Percentiles rank a stretch among this genome's conserved stretches.
These are phyloP conservation scores for Colletotrichum tofieldiae DNA, from an alignment of 2,329 filamentous ascomycete genomes.

Conservation along the genomic window DNA sequence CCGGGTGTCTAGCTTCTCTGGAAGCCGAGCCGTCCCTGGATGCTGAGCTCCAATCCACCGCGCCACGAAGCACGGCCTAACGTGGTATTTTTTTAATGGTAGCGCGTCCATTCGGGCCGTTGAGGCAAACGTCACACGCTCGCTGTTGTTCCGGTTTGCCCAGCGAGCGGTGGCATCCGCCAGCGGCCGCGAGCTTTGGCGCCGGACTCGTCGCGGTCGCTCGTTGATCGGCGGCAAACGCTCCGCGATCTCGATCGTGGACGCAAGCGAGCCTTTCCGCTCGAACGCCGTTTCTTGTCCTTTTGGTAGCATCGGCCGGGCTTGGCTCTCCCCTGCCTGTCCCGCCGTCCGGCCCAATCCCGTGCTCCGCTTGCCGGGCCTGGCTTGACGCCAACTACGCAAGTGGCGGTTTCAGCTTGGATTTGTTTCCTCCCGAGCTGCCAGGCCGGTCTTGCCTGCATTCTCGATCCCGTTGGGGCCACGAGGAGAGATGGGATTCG, in stretches of 20 bases:
- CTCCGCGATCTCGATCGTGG: slow-evolving; percentile 7
- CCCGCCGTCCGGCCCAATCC: neutral
- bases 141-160: neutral
- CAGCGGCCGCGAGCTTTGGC: neutral
- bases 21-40: neutral
- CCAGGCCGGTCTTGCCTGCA: neutral
- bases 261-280: slow-evolving; percentile 7
- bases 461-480: neutral
- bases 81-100: neutral
- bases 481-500: neutral
- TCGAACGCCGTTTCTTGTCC: neutral
- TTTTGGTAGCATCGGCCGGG: too few relatives aligned
- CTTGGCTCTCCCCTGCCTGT: neutral
- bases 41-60: neutral
- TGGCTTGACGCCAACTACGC: slow-evolving; percentile 30
- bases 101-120: neutral
- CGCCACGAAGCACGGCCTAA: neutral
- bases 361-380: neutral
- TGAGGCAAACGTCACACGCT: neutral
- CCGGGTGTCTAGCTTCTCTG: neutral
- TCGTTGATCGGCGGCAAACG: neutral
- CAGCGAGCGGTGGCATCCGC: neutral
- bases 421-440: neutral
- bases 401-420: slow-evolving; percentile 39
- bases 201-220: neutral